Evolutionary conservation across 2,329 filamentous ascomycete species (phyloP).

Genomic region (Curvularia sp.): DNA sequence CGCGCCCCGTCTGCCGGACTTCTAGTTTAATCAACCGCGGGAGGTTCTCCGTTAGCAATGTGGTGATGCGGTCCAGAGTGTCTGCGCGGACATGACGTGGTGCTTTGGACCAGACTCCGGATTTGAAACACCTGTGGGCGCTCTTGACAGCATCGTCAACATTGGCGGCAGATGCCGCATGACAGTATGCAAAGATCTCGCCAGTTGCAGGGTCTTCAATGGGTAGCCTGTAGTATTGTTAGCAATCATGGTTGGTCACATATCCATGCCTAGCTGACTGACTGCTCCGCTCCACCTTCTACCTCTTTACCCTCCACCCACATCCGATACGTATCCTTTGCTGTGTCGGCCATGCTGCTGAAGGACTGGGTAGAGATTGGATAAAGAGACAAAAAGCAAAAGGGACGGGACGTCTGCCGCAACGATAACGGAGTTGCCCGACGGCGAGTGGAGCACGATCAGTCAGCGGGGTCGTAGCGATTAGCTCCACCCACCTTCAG

Average conservation of each 20-base stretch:
- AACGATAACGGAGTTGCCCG: conserved; percentile 30
- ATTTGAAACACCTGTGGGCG: conserved; percentile 58
- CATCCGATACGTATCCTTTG: conserved; percentile 35
- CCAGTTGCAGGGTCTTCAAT: conserved; percentile 63
- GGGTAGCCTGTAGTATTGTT: conserved; percentile 53
- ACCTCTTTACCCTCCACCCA: conserved; percentile 56
- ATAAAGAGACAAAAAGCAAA: not conserved
- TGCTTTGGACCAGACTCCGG: conserved; percentile 64
- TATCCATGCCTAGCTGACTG: conserved; percentile 42
- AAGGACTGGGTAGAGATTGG: not conserved
- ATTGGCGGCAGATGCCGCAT: conserved; percentile 57
- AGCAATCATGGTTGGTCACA: conserved; percentile 13
- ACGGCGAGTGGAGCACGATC: conserved; percentile 31
- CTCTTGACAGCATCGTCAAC: conserved; percentile 53
- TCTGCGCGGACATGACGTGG: conserved; percentile 66
- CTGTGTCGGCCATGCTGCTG: conserved; percentile 18
- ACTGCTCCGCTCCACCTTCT: conserved; percentile 57
- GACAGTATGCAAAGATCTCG: conserved; percentile 61
- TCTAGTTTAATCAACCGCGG: conserved; percentile 68
- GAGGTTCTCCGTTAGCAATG: conserved; percentile 61
- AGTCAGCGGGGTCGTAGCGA: conserved; percentile 24
- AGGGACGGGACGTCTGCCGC: conserved; percentile 7
- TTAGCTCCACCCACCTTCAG: conserved; percentile 2
- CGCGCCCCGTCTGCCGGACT: conserved; percentile 71
- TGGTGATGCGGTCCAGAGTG: conserved; percentile 67